phyloP scores from a whole-genome alignment of 2,329 filamentous ascomycete genomes.

The Colletotrichum liaoningense region DNA sequence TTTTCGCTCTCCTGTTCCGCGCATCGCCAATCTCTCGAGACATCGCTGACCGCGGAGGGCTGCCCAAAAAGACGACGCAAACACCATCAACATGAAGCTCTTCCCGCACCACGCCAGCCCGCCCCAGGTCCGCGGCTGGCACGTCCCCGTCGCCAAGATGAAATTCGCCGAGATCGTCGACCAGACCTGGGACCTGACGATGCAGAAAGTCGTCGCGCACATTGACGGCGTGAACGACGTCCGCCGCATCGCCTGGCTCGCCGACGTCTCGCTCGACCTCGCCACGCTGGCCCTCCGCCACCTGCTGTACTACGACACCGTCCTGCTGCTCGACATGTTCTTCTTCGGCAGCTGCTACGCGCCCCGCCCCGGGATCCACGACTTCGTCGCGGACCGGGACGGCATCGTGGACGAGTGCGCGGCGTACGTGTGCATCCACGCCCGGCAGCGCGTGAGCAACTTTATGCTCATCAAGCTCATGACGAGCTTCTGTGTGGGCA shows the following conservation, averaged over 20 bases:
- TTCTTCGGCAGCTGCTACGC: slow-evolving; percentile 94
- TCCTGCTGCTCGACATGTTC: slow-evolving; percentile 93
- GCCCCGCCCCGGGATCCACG: slow-evolving; percentile 78
- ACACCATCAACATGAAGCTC: slow-evolving; percentile 95
- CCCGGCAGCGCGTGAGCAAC: slow-evolving; percentile 59
- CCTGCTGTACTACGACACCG: slow-evolving; percentile 91
- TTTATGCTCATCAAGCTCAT: slow-evolving; percentile 85
- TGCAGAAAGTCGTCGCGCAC: slow-evolving; percentile 82
- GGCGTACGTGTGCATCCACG: slow-evolving; percentile 77
- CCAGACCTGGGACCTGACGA: slow-evolving; percentile 79
- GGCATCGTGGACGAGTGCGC: slow-evolving; percentile 88
- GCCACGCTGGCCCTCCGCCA: slow-evolving; percentile 89
- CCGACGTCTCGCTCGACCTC: slow-evolving; percentile 87
- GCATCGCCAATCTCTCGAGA: background rate
- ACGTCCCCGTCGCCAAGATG: slow-evolving; percentile 85
- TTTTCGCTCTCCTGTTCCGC: background rate
- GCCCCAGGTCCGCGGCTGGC: slow-evolving; percentile 83
- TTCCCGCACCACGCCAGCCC: slow-evolving; percentile 86
- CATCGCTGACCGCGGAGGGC: slow-evolving; percentile 32
- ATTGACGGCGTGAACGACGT: slow-evolving; percentile 95
- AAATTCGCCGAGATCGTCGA: slow-evolving; percentile 73
- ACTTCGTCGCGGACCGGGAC: slow-evolving; percentile 80
- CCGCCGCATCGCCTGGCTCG: slow-evolving; percentile 84
- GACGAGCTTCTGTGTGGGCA: slow-evolving; percentile 83
- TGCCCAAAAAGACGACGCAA: slow-evolving; percentile 77